phyloP scores from a whole-genome alignment of 1,284 basidiomycete species.

The Peniophora sp. region DNA sequence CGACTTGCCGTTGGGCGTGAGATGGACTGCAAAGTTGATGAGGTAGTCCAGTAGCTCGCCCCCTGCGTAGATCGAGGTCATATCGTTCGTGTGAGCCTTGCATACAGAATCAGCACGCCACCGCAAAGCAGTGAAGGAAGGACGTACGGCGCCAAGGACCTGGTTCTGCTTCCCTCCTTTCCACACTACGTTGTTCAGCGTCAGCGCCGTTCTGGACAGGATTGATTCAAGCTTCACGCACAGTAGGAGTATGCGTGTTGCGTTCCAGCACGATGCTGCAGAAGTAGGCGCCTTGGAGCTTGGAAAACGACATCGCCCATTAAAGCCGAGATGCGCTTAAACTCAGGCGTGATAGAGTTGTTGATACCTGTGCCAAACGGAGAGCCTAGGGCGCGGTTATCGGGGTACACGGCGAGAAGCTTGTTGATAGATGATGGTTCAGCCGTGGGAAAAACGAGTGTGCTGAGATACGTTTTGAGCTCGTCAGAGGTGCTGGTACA shows the following conservation, averaged over 20 bases:
- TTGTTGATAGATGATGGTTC: background rate
- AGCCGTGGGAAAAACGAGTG: background rate
- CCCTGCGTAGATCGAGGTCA: constrained; percentile 4
- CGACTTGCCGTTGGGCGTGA: constrained; percentile 37
- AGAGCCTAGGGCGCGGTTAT: constrained; percentile 12
- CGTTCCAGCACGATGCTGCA: constrained; percentile 7
- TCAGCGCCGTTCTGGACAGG: background rate
- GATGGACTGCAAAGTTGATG: constrained; percentile 25
- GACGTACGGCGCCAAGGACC: background rate
- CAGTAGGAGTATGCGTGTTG: constrained; percentile 11
- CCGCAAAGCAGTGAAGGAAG: too few relatives aligned
- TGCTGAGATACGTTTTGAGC: background rate
- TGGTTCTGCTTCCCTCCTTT: background rate
- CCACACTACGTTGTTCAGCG: background rate
- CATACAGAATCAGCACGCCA: too few relatives aligned
- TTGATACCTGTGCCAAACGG: constrained; percentile 19
- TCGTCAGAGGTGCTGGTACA: background rate
- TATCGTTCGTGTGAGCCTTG: constrained; percentile 6
- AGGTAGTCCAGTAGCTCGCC: constrained; percentile 5
- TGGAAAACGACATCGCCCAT: constrained; percentile 21
- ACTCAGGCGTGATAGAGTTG: constrained; percentile 13
- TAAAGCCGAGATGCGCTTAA: constrained; percentile 20
- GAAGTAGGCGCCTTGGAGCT: constrained; percentile 9
- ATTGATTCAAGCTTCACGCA: constrained; percentile 2
- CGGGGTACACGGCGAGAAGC: constrained; percentile 13